These are phyloP conservation scores for Artomyces pyxidatus DNA, from an alignment of 768 basidiomycete species.

Conservation along the genomic window DNA sequence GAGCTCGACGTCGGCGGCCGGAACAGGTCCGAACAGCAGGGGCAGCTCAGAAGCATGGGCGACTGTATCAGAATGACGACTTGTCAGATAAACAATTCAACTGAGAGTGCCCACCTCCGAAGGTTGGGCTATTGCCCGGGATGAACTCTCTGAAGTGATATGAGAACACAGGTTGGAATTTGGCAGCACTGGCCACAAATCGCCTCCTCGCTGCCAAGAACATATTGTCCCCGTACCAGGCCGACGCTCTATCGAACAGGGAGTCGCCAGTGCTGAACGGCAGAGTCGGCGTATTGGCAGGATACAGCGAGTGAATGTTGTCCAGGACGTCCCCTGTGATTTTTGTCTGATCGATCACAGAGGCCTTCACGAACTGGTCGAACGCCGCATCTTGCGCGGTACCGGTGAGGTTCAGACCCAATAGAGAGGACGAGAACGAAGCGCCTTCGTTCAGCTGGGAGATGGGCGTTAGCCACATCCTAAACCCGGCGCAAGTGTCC, in stretches of 20 bases:
- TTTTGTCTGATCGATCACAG: constrained; percentile 47
- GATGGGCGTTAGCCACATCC: constrained; percentile 33
- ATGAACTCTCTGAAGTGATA: constrained; percentile 53
- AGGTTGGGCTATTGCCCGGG: constrained; percentile 38
- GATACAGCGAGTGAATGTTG: constrained; percentile 33
- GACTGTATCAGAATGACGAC: constrained; percentile 23
- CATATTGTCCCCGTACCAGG: constrained; percentile 56
- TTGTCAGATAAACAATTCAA: not conserved
- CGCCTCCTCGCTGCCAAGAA: constrained; percentile 42
- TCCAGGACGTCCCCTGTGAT: constrained; percentile 34
- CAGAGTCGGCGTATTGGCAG: constrained; percentile 37
- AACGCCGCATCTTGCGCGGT: constrained; percentile 36
- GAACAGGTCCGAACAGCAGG: constrained; percentile 41
- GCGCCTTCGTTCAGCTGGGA: constrained; percentile 47
- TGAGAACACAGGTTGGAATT: constrained; percentile 39
- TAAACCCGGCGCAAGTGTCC: constrained; percentile 32
- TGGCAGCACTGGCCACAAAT: constrained; percentile 41
- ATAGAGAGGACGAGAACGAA: constrained; percentile 31
- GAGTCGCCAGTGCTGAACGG: constrained; percentile 53
- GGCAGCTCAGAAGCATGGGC: constrained; percentile 41
- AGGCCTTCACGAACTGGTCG: constrained; percentile 35
- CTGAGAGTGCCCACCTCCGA: constrained; percentile 35
- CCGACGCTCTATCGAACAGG: constrained; percentile 45
- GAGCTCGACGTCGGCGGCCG: constrained; percentile 30
- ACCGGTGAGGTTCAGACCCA: constrained; percentile 30